Conservation (phyloP, 192 early-diverging fungal species). For the Umbelopsis vinacea region DNA sequence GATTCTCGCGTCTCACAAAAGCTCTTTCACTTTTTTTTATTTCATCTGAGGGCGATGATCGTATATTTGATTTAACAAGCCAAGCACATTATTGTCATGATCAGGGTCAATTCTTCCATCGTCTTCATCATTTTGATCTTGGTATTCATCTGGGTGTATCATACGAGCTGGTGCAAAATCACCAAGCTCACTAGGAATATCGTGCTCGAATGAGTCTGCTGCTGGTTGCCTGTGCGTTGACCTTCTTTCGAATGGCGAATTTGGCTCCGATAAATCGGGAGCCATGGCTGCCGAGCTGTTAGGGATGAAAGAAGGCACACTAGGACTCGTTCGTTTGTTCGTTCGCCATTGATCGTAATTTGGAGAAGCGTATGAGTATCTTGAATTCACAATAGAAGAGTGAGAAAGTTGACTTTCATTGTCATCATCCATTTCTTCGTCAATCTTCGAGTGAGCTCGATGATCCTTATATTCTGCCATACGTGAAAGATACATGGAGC, state of each 20-base stretch:
- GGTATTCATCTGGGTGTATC: constrained; percentile 29
- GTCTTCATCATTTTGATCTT: constrained; percentile 30
- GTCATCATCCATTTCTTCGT: constrained; percentile 23
- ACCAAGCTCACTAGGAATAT: constrained; percentile 31
- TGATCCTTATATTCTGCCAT: constrained; percentile 52
- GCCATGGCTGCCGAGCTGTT: constrained; percentile 5
- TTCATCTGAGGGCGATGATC: constrained; percentile 32
- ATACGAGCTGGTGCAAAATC: constrained; percentile 28
- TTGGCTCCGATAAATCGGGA: constrained; percentile 21
- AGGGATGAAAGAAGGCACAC: not conserved
- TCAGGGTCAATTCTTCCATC: constrained; percentile 32
- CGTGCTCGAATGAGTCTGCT: constrained; percentile 28
- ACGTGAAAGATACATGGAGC: constrained; percentile 78
- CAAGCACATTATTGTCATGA: constrained; percentile 28
- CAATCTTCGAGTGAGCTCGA: constrained; percentile 4
- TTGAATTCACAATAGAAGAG: constrained; percentile 20
- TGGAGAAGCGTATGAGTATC: constrained; percentile 25
- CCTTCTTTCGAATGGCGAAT: not conserved
- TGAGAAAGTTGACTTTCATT: constrained; percentile 8
- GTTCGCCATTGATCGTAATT: constrained; percentile 6
- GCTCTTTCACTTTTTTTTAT: constrained; percentile 79
- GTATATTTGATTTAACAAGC: constrained; percentile 60
- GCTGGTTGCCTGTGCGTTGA: constrained; percentile 11
- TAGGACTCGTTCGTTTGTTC: not conserved
- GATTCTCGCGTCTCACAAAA: constrained; percentile 59